Conservation (phyloP, 2,329 filamentous ascomycete species). For the Colletotrichum tanaceti region DNA sequence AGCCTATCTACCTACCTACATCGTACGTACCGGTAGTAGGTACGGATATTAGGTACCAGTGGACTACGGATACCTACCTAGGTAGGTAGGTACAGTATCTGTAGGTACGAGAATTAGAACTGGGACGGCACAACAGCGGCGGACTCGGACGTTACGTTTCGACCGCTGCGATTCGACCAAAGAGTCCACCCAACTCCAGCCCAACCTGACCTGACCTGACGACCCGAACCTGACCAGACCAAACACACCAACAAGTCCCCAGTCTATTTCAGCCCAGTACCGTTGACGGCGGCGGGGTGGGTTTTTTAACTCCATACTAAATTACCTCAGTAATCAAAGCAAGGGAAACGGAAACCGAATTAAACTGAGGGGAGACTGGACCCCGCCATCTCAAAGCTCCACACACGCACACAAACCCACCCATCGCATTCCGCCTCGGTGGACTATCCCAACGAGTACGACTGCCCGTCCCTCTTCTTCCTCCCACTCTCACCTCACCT, state of each 20-base stretch:
- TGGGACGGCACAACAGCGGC: conserved; percentile 22
- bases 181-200: conserved; percentile 31
- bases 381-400: conserved; percentile 32
- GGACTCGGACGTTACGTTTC: conserved; percentile 36
- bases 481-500: conserved; percentile 34
- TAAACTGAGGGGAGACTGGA: conserved; percentile 15
- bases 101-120: not conserved
- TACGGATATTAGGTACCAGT: too few species aligned
- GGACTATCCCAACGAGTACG: conserved; percentile 27
- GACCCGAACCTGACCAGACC: conserved; percentile 26
- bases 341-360: conserved; percentile 16
- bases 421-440: conserved; percentile 27
- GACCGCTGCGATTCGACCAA: conserved; percentile 34
- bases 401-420: conserved; percentile 29
- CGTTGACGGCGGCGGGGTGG: conserved; percentile 10
- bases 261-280: conserved; percentile 7
- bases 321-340: not conserved
- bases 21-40: too few species aligned
- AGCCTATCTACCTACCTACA: too few species aligned
- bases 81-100: too few species aligned
- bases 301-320: conserved; percentile 7
- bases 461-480: conserved; percentile 39
- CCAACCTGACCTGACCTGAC: conserved; percentile 21
- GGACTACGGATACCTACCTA: too few species aligned
- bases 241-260: not conserved